phyloP scores from a whole-genome alignment of 2,329 filamentous ascomycete genomes.

The Aspergillus fumigatiaffinis region DNA sequence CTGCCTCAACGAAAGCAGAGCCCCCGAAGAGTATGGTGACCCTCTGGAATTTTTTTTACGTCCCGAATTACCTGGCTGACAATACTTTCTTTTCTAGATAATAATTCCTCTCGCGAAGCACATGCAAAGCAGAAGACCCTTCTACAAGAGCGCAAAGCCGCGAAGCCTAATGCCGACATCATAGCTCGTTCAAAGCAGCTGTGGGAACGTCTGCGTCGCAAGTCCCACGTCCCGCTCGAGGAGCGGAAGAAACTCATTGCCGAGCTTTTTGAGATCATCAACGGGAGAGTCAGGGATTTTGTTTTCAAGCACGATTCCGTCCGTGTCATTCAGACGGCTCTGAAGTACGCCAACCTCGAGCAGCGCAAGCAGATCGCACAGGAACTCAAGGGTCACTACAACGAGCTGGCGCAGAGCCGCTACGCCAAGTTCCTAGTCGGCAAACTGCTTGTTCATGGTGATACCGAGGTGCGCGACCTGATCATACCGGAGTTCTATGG shows the following conservation, averaged over 20 bases:
- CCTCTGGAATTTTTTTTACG: constrained; percentile 14
- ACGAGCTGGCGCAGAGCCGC: constrained; percentile 82
- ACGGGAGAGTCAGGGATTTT: constrained; percentile 86
- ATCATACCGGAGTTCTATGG: constrained; percentile 95
- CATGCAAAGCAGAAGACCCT: constrained; percentile 91
- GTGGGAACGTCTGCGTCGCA: constrained; percentile 89
- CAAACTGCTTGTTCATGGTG: constrained; percentile 90
- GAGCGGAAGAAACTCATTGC: constrained; percentile 82
- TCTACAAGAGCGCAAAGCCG: constrained; percentile 80
- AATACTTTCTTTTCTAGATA: constrained; percentile 45
- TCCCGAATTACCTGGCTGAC: constrained; percentile 11
- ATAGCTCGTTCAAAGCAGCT: constrained; percentile 90
- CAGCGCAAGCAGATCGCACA: constrained; percentile 82
- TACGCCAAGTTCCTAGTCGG: constrained; percentile 98
- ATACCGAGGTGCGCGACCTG: constrained; percentile 78
- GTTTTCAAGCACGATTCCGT: constrained; percentile 98
- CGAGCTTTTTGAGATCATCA: constrained; percentile 88
- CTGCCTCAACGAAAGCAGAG: constrained; percentile 14
- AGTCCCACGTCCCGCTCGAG: constrained; percentile 86
- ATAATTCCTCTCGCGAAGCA: constrained; percentile 73
- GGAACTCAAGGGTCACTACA: constrained; percentile 82
- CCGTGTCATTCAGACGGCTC: constrained; percentile 90
- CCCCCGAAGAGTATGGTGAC: constrained; percentile 25
- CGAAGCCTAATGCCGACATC: constrained; percentile 88
- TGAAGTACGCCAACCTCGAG: constrained; percentile 87